Percentiles rank a stretch among this genome's conserved stretches.
Conservation (phyloP, 345 rosid species). For the Populus ilicifolia region DNA sequence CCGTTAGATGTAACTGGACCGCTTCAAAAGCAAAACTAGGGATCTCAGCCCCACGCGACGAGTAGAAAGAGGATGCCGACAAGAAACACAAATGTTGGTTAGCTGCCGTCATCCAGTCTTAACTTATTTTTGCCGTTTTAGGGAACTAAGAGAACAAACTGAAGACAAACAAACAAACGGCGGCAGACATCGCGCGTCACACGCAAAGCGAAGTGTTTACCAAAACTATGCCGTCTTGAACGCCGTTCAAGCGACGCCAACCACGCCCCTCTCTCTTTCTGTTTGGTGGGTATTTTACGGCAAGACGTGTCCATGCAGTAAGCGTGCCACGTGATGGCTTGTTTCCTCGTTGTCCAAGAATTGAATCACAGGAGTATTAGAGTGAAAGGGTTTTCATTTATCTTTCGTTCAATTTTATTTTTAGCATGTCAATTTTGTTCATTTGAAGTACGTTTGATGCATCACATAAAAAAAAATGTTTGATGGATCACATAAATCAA, state of each 20-base stretch:
- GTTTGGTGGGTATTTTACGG: not conserved
- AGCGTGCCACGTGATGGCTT: not conserved
- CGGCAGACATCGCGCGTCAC: not conserved
- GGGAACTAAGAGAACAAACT: not conserved
- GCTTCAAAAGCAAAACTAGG: not conserved
- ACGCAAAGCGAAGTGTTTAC: not conserved
- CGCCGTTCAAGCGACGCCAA: not conserved
- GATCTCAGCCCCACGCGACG: not conserved
- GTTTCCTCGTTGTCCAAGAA: not conserved
- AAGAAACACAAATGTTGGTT: not conserved
- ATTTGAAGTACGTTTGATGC: not conserved
- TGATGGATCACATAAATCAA: too few species aligned
- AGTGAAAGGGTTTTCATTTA: too few species aligned
- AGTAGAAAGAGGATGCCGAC: slow-evolving; percentile 9
- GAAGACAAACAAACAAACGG: not conserved
- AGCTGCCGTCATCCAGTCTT: slow-evolving; percentile 1
- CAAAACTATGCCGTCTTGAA: not conserved
- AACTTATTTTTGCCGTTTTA: not conserved
- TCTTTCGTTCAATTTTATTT: too few species aligned
- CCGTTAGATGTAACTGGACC: slow-evolving; percentile 14
- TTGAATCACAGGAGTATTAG: too few species aligned
- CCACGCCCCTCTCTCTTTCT: not conserved
- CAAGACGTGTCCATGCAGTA: not conserved
- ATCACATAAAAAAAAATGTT: not conserved
- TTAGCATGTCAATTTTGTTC: too few species aligned